Conservation (phyloP, 2,329 filamentous ascomycete genomes). For the Tolypocladium pustulatum region DNA sequence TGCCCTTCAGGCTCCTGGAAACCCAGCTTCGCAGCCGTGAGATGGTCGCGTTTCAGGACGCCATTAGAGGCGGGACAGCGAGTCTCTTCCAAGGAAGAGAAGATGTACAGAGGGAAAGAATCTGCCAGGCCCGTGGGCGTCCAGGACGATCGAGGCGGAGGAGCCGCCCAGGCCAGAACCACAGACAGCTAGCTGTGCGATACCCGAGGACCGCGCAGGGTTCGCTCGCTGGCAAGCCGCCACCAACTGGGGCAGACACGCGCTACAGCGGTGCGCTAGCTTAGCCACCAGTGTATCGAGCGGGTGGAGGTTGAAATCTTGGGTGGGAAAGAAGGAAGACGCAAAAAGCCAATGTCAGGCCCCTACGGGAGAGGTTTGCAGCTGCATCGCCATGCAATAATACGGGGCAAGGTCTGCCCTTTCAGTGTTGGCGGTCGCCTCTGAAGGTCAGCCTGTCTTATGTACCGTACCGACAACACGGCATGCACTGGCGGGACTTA, state of each 20-base stretch:
- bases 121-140: background rate
- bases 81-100: constrained; percentile 8
- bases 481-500: background rate
- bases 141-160: background rate
- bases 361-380: background rate
- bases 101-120: constrained; percentile 6
- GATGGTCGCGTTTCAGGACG: constrained; percentile 12
- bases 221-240: background rate
- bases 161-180: background rate
- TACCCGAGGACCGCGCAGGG: background rate
- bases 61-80: constrained; percentile 6
- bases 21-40: constrained; percentile 11
- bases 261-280: background rate
- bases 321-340: background rate
- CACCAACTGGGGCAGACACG: background rate
- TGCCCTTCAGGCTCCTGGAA: constrained; percentile 2
- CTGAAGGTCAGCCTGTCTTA: background rate
- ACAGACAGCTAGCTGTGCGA: background rate
- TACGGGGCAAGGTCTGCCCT: background rate
- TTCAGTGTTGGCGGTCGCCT: background rate
- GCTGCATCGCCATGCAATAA: background rate
- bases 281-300: background rate
- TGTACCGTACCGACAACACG: background rate
- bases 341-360: background rate
- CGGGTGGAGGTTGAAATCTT: background rate